Conservation (phyloP, 805 yeast genomes). For the Candida oleophila region DNA sequence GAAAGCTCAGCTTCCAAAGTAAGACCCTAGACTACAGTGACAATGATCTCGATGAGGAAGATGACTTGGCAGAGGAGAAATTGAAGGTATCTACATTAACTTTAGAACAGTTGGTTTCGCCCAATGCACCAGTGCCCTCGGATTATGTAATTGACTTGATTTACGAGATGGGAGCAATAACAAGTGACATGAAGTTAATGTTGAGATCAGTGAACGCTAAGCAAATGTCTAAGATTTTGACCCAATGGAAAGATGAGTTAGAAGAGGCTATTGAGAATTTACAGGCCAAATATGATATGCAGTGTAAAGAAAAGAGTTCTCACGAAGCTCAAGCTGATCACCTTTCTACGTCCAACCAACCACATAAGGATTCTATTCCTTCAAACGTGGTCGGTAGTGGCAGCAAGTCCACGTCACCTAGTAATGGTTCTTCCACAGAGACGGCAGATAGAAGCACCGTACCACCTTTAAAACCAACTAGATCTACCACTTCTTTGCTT, state of each 20-base stretch:
- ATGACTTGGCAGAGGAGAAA: conserved; percentile 7
- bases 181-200: conserved; percentile 64
- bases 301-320: conserved; percentile 4
- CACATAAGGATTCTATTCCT: too few relatives aligned
- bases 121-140: conserved; percentile 54
- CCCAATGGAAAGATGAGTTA: conserved; percentile 27
- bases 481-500: conserved; percentile 11
- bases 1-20: neutral
- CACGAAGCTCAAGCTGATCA: neutral
- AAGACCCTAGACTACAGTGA: conserved; percentile 10
- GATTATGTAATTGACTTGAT: conserved; percentile 57
- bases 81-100: conserved; percentile 32
- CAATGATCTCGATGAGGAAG: conserved; percentile 11
- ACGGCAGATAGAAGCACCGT: neutral
- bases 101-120: conserved; percentile 56
- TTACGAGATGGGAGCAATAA: conserved; percentile 59
- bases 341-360: neutral
- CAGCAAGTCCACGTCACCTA: neutral
- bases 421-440: neutral
- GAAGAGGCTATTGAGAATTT: conserved; percentile 23
- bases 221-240: conserved; percentile 45
- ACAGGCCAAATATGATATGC: conserved; percentile 15
- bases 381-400: neutral
- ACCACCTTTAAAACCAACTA: conserved; percentile 3
- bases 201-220: conserved; percentile 53